These are phyloP conservation scores for Beta vulgaris DNA, from an alignment of 148 eudicot genomes.

Conservation along the genomic window DNA sequence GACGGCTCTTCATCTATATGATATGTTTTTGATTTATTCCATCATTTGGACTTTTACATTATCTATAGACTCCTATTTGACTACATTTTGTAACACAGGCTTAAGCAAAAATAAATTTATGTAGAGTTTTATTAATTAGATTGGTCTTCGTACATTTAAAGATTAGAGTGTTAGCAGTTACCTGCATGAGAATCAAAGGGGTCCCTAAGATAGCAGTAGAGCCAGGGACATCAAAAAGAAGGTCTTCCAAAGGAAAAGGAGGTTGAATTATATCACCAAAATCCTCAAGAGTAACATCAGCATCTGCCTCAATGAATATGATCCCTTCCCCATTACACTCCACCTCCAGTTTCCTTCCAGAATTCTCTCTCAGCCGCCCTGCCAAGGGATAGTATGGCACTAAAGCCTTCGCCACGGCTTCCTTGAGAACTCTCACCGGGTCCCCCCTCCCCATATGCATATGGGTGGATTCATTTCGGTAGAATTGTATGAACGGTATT, in stretches of 20 bases:
- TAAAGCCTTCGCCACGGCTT: conserved; percentile 39
- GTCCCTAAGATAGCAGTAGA: conserved; percentile 17
- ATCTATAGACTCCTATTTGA: too few relatives aligned
- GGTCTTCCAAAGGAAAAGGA: conserved; percentile 31
- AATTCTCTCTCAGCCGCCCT: conserved; percentile 36
- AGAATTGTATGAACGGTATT: conserved; percentile 39
- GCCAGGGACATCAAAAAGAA: conserved; percentile 28
- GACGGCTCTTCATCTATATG: too few relatives aligned
- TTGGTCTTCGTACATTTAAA: too few relatives aligned
- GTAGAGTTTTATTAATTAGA: too few relatives aligned
- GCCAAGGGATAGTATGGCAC: conserved; percentile 43
- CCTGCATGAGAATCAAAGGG: conserved; percentile 32
- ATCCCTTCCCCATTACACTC: conserved; percentile 33
- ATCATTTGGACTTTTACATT: too few relatives aligned
- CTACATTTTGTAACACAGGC: too few relatives aligned
- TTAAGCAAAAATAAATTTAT: too few relatives aligned
- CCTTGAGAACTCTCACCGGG: conserved; percentile 37
- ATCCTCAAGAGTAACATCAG: conserved; percentile 25
- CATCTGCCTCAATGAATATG: conserved; percentile 29
- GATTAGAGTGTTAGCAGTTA: too few relatives aligned
- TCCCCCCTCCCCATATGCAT: conserved; percentile 19
- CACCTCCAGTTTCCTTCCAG: conserved; percentile 34
- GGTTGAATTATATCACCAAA: conserved; percentile 34
- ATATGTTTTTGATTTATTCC: too few relatives aligned
- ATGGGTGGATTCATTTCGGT: conserved; percentile 10